Percentiles rank a stretch among this genome's conserved stretches.
Evolutionary conservation across 2,329 filamentous ascomycete genomes (phyloP).

Genomic region (Anthostomella pinea): DNA sequence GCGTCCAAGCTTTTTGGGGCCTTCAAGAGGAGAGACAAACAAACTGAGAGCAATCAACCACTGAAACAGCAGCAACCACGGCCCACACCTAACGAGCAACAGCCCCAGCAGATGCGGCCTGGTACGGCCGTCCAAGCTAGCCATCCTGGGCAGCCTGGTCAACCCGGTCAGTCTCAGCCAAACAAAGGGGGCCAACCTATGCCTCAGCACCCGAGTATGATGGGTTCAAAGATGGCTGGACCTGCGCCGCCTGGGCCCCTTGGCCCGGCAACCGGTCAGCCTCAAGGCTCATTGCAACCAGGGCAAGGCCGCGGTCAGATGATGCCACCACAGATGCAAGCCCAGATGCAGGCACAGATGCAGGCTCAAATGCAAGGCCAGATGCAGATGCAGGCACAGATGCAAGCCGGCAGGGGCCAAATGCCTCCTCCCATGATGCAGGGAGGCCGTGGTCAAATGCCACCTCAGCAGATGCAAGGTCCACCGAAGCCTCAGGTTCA

Average conservation of each 20-base stretch:
- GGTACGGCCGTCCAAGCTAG: too few species aligned
- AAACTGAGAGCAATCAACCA: slow-evolving; percentile 16
- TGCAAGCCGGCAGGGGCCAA: slow-evolving; percentile 15
- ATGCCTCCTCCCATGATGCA: slow-evolving; percentile 12
- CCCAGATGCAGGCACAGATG: slow-evolving; percentile 21
- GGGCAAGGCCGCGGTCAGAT: slow-evolving; percentile 19
- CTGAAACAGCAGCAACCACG: slow-evolving; percentile 14
- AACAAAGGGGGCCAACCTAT: slow-evolving; percentile 17
- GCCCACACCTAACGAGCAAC: slow-evolving; percentile 12
- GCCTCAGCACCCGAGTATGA: too few species aligned
- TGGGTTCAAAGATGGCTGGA: too few species aligned
- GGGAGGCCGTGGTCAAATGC: slow-evolving; percentile 13
- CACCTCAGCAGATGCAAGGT: slow-evolving; percentile 9
- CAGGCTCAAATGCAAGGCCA: slow-evolving; percentile 13
- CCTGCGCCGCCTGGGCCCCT: slow-evolving; percentile 1
- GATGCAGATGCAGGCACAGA: slow-evolving; percentile 19
- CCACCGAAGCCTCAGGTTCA: slow-evolving; percentile 9
- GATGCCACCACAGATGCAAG: slow-evolving; percentile 14
- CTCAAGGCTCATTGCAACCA: slow-evolving; percentile 8
- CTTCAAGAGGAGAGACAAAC: slow-evolving; percentile 28
- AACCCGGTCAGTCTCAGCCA: too few species aligned
- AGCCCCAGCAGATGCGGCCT: slow-evolving; percentile 9
- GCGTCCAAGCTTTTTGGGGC: slow-evolving; percentile 29
- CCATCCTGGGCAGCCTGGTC: slow-evolving; percentile 3
- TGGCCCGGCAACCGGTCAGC: slow-evolving; percentile 1